phyloP scores from a whole-genome alignment of 257 asterid genomes.

The Jacaranda copaia region DNA sequence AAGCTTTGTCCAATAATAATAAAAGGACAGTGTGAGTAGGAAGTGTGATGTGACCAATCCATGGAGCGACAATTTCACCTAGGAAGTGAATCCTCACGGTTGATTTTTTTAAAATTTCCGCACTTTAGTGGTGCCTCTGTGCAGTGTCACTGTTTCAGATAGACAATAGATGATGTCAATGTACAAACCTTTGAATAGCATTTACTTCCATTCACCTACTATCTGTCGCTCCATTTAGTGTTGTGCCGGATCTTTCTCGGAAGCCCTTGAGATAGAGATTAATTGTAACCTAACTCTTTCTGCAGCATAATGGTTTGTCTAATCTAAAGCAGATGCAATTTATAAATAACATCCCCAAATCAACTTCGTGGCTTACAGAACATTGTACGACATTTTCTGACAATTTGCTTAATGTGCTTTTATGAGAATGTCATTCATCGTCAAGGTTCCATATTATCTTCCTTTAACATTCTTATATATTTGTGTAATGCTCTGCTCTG shows the following conservation, averaged over 20 bases:
- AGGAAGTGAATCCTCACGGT: background rate
- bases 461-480: background rate
- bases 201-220: constrained; percentile 31
- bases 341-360: background rate
- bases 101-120: background rate
- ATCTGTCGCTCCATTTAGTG: background rate
- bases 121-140: background rate
- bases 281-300: background rate
- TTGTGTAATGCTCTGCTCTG: background rate
- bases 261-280: background rate
- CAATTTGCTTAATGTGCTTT: background rate
- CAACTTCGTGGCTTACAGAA: background rate
- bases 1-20: background rate
- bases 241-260: background rate
- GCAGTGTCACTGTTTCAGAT: background rate
- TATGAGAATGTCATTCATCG: background rate
- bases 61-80: background rate
- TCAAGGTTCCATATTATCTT: background rate
- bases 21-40: background rate
- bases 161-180: background rate
- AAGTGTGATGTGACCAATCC: background rate
- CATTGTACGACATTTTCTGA: background rate
- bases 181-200: constrained; percentile 34
- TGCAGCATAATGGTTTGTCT: background rate
- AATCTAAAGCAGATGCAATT: background rate